Evolutionary conservation across 2,329 filamentous ascomycete species (phyloP).

Genomic region (Trichophyton mentagrophytes): DNA sequence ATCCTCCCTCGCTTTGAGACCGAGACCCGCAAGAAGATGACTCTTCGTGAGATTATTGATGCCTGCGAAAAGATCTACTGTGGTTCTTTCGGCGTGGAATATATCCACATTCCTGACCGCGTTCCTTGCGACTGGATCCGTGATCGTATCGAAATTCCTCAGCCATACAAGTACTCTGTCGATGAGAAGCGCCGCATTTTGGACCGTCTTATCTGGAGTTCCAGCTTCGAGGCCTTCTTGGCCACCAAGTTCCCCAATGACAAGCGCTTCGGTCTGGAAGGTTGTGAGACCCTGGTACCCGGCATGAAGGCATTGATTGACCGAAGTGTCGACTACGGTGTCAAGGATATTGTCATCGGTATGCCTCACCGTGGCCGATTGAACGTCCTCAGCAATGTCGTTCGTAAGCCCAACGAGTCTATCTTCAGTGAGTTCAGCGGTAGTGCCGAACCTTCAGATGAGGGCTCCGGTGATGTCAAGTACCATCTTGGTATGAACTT

Average conservation of each 20-base stretch:
- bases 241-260: constrained; percentile 98
- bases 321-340: constrained; percentile 92
- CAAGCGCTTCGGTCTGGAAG: constrained; percentile 97
- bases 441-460: constrained; percentile 72
- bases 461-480: constrained; percentile 97
- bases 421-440: constrained; percentile 98
- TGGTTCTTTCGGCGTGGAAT: constrained; percentile 93
- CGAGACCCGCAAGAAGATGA: constrained; percentile 87
- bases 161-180: constrained; percentile 92
- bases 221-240: constrained; percentile 90
- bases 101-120: constrained; percentile 96
- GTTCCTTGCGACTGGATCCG: constrained; percentile 98
- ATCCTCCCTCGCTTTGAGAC: constrained; percentile 90
- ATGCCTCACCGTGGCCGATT: constrained; percentile 98
- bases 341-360: constrained; percentile 98
- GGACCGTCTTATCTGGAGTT: constrained; percentile 96
- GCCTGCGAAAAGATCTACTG: constrained; percentile 94
- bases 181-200: constrained; percentile 97
- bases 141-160: constrained; percentile 83
- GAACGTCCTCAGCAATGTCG: constrained; percentile 95
- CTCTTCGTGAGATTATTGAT: constrained; percentile 79
- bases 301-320: constrained; percentile 99
- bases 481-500: constrained; percentile 99
- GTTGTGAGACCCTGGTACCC: constrained; percentile 89
- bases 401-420: constrained; percentile 97